Base-by-base conservation (phyloP, 2,329 filamentous ascomycete genomes). In the Epichloe uncinata region DNA sequence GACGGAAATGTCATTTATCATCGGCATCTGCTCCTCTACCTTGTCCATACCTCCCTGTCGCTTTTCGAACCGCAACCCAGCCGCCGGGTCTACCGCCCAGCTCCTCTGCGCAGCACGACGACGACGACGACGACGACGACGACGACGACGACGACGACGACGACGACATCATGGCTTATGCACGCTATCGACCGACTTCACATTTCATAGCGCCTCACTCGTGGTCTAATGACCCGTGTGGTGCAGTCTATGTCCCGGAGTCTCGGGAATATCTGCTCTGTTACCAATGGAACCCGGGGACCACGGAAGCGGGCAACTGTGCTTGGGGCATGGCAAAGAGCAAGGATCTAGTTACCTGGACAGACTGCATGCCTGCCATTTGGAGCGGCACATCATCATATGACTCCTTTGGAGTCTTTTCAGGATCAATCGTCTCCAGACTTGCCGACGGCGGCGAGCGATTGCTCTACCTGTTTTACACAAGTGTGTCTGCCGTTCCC, bases 391-490 rank as follows among this genome's bases (percentile, higher is more conserved):
- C 60, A 7, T 61, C 65, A 20, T 61, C 65, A 20, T 71, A 72
- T 36, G 69, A 72, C 51, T 65, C 64, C 0, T 49, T 69, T 13
- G 67, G 67, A 36, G 68, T 73, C 12, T 72, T 71, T 48, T 69
- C 71, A 38, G 69, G 70, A 5, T 64, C 62, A 18, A 67, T 70
- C n/a, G 67, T 70, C 34, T 68, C 69, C 9, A 58, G 52, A 4
- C 65, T 68, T 15, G 65, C 70, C 51, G 63, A 67, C 13, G 68
- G 66, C n/a, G 63, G 66, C 16, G 63, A 48, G 51, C 41, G 53
- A 20, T 37, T 56, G 4, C 59, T 36, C 62, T 68, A n/a, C 69
- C 67, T 7, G 53, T 71, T 33, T 2, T 73, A 73, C 52, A 70
- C 70, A 7, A 66, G 65, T 5, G 67, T 72, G 12, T 64, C 63